Base-by-base conservation (phyloP, 139 green algal species). In the Chlamydomonas schloesseri region DNA sequence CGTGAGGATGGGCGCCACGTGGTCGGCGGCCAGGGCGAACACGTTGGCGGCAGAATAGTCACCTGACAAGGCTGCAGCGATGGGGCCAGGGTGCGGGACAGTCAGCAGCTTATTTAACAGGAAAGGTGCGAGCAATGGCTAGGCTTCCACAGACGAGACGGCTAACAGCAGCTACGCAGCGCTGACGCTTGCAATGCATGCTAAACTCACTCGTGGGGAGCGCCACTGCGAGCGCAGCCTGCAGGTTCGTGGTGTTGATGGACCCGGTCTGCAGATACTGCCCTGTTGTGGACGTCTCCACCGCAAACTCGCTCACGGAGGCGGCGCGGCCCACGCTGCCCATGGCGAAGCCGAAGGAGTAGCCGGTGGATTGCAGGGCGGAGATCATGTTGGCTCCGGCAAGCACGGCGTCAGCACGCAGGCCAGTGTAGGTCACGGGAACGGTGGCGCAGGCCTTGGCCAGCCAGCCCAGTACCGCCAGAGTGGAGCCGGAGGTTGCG, bases 41-140 rank as follows among this genome's bases (percentile, higher is more conserved):
- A 53, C 47, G 10, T 62, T 74, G 5, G 88, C 87, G 29, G 31
- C 21, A 37, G 64, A 47, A 50, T 88, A 87, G 81, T 80, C 64
- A 6, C 57, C 55, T 42, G 81, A 83, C 26, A 82, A 82, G 65
- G 55, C 81, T 55, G 79, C 64, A 15, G 82, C 20, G 58, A 17
- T 29, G 8, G 58, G 58, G 15, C 4, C 14, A 9, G 58, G 18
- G 58, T 26, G 21, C 15, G 58, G 18, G 58, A 65, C n/a, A n/a
- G n/a, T n/a, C n/a, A n/a, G n/a, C n/a, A n/a, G n/a, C n/a, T n/a
- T n/a, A n/a, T n/a, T n/a, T n/a, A n/a, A n/a, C n/a, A n/a, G n/a
- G n/a, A n/a, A n/a, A n/a, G n/a, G n/a, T n/a, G n/a, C n/a, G n/a
- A n/a, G n/a, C n/a, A n/a, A n/a, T n/a, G n/a, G n/a, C n/a, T n/a